Conservation (phyloP, 768 basidiomycete species). For the Tulasnella sp. region DNA sequence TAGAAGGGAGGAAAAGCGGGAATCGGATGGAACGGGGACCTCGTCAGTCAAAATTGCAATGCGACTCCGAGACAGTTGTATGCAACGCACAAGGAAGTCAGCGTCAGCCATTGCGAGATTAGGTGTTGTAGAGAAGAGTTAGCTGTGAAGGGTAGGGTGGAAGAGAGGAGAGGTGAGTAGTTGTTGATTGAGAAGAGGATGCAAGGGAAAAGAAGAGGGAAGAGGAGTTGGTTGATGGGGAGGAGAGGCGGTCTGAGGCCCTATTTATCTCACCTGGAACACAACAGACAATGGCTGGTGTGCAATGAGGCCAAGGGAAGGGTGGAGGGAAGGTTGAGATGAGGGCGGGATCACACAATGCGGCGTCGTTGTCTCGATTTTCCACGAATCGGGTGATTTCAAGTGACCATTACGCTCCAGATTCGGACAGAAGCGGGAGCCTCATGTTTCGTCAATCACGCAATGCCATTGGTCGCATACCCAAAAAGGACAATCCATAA, state of each 20-base stretch:
- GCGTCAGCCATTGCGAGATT: neutral
- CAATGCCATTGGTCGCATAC: neutral
- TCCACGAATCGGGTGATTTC: constrained; percentile 4
- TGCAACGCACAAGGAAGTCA: constrained; percentile 15
- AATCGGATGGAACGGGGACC: neutral
- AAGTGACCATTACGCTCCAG: neutral
- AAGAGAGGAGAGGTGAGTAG: neutral
- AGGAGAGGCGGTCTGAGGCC: neutral
- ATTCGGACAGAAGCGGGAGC: constrained; percentile 8
- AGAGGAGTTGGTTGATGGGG: constrained; percentile 6
- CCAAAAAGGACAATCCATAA: neutral
- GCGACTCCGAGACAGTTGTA: neutral
- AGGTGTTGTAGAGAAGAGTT: neutral
- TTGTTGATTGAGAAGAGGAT: neutral
- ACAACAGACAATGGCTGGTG: neutral
- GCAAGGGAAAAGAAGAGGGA: neutral
- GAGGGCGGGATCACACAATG: constrained; percentile 10
- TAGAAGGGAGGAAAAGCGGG: constrained; percentile 12
- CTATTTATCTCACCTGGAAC: neutral
- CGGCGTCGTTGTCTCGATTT: neutral
- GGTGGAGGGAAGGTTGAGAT: neutral
- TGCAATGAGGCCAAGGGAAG: constrained; percentile 16
- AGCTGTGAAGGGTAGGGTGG: neutral
- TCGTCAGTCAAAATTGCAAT: constrained; percentile 19
- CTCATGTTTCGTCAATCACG: neutral